phyloP scores from a whole-genome alignment of 257 asterid species.

The Hygrophila difformis region DNA sequence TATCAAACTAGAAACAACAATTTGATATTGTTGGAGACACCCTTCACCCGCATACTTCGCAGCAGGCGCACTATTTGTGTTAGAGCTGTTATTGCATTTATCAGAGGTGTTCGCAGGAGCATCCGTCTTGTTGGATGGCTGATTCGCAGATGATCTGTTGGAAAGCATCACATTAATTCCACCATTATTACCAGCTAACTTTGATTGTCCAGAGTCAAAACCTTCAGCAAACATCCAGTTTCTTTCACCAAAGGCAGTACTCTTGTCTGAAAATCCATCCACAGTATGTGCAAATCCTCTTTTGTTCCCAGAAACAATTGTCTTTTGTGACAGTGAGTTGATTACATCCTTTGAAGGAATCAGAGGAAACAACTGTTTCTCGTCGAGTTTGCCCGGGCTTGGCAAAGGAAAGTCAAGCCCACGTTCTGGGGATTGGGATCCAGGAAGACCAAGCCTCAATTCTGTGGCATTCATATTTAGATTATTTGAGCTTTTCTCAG shows the following conservation, averaged over 20 bases:
- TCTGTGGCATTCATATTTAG: constrained; percentile 60
- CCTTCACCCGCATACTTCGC: constrained; percentile 48
- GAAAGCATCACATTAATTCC: constrained; percentile 22
- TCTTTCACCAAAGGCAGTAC: constrained; percentile 34
- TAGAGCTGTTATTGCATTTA: constrained; percentile 32
- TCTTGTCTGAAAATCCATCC: constrained; percentile 44
- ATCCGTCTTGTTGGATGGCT: constrained; percentile 27
- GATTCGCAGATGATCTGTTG: constrained; percentile 27
- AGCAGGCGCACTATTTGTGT: constrained; percentile 46
- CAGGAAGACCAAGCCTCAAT: constrained; percentile 81
- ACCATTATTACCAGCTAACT: constrained; percentile 31
- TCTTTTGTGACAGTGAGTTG: constrained; percentile 38
- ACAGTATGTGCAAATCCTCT: constrained; percentile 68
- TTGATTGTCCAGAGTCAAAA: constrained; percentile 35
- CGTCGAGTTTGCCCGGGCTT: constrained; percentile 40
- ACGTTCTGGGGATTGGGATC: constrained; percentile 48
- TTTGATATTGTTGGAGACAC: neutral
- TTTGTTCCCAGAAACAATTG: constrained; percentile 59
- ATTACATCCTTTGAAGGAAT: constrained; percentile 53
- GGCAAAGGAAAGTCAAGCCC: constrained; percentile 23
- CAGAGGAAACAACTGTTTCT: constrained; percentile 67
- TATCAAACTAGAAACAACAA: neutral
- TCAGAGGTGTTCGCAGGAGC: constrained; percentile 28
- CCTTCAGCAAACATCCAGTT: constrained; percentile 54
- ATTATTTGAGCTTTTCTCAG: constrained; percentile 30